These are phyloP conservation scores for Helianthus tuberosus DNA, from an alignment of 129 eudicot species.

Conservation along the genomic window DNA sequence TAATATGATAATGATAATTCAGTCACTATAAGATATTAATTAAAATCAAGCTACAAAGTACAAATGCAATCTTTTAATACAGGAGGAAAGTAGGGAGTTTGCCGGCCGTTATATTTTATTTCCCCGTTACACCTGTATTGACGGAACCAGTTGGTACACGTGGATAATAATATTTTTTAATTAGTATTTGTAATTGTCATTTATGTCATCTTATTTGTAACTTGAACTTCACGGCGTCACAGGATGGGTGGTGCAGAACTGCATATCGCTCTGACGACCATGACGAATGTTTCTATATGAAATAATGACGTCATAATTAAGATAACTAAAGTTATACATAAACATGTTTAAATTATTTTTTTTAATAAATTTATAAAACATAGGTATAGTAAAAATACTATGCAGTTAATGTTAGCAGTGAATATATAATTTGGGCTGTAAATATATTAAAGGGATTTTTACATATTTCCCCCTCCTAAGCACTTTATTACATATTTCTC, in stretches of 20 bases:
- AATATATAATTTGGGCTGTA: too few relatives aligned
- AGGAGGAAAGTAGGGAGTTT: neutral
- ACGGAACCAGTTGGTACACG: neutral
- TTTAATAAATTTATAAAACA: too few relatives aligned
- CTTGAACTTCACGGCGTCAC: slow-evolving; percentile 9
- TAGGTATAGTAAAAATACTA: too few relatives aligned
- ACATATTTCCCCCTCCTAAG: too few relatives aligned
- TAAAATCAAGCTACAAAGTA: neutral
- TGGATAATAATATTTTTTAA: neutral
- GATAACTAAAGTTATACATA: neutral
- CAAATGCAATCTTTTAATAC: slow-evolving; percentile 2
- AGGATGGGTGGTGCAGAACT: neutral
- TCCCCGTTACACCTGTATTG: neutral
- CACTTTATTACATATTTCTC: too few relatives aligned
- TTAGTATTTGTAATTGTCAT: neutral
- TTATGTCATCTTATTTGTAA: neutral
- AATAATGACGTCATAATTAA: slow-evolving; percentile 11
- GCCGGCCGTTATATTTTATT: slow-evolving; percentile 19
- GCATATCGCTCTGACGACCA: neutral
- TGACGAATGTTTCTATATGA: neutral
- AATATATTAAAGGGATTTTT: too few relatives aligned
- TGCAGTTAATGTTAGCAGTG: too few relatives aligned
- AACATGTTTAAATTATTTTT: neutral
- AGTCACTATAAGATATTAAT: neutral
- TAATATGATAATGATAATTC: neutral